phyloP scores from a whole-genome alignment of 176 grass and related monocot genomes.

The Juncus inflexus region DNA sequence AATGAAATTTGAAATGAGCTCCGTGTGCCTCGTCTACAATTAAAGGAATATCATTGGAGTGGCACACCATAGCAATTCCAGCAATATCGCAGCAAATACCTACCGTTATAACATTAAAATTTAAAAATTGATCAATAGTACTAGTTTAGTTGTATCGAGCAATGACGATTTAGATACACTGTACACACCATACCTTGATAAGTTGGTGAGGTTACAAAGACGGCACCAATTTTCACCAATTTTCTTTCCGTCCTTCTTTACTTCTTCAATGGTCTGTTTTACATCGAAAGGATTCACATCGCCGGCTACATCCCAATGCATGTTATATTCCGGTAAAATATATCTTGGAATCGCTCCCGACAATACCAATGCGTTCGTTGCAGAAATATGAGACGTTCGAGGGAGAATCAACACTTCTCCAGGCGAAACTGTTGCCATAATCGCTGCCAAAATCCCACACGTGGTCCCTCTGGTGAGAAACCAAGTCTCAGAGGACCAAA shows the following conservation, averaged over 20 bases:
- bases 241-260: conserved; percentile 32
- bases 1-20: conserved; percentile 59
- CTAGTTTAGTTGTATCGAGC: too few relatives aligned
- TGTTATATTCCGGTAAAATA: conserved; percentile 69
- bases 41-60: conserved; percentile 40
- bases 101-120: too few relatives aligned
- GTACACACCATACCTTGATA: conserved; percentile 50
- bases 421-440: conserved; percentile 63
- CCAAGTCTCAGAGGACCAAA: conserved; percentile 66
- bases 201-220: conserved; percentile 70
- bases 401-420: conserved; percentile 52
- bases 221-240: conserved; percentile 56
- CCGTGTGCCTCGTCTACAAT: conserved; percentile 81
- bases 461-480: conserved; percentile 76
- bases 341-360: conserved; percentile 60
- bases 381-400: conserved; percentile 66
- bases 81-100: conserved; percentile 39
- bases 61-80: conserved; percentile 44
- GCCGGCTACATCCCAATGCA: conserved; percentile 59
- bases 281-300: conserved; percentile 45
- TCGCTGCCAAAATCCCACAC: conserved; percentile 64
- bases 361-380: conserved; percentile 52
- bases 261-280: conserved; percentile 37
- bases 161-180: too few relatives aligned
- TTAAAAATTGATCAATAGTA: too few relatives aligned